Evolutionary conservation across 2,329 filamentous ascomycete genomes (phyloP), one percentile per base, ranked within the genome.

Genomic region (Coniochaeta sp.): DNA sequence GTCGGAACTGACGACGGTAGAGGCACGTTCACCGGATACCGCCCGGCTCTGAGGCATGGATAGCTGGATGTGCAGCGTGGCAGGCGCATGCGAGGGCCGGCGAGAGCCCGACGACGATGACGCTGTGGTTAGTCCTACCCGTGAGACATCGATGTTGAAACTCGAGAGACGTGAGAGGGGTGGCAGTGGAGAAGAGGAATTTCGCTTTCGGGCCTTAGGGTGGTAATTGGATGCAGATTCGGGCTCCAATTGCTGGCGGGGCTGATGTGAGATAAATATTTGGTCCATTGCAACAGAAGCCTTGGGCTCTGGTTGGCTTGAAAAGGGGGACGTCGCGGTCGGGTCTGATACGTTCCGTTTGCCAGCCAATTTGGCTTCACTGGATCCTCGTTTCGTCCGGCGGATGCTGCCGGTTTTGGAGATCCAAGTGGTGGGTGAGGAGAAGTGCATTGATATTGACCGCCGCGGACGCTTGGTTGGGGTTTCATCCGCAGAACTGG

Each of bases 1-100:
- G 59, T 91, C 87, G 26, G 85, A 89, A 54, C 83, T 85, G 55
- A 82, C 80, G 57, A 86, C 74, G 26, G 83, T 87, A 22, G 85
- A 88, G 16, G 78, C 73, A 51, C 78, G 74, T 58, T 84, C 81
- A 38, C 67, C 67, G 1, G 67, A 69, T 5, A 64, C 59, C 6
- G 63, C 65, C 18, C 68, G 62, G 54, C 63, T 67, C 70, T 66
- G 74, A 54, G 67, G 74, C 65, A 71, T 72, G 52, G 60, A 54
- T 1, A 60, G 51, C 51, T 61, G 26, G 51, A 52, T 51, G 8
- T 60, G 56, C 22, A 71, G 72, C 64, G 72, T 71, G 53, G 68
- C 65, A 18, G 64, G 58, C 50, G 65, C 67, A 53, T 75, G 74
- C 54, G 68, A 66, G 47, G 66, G 65, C 57, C 73, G 66, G 38